Evolutionary conservation across 495 filamentous ascomycete genomes (phyloP).

Genomic region (Neurospora sp.): DNA sequence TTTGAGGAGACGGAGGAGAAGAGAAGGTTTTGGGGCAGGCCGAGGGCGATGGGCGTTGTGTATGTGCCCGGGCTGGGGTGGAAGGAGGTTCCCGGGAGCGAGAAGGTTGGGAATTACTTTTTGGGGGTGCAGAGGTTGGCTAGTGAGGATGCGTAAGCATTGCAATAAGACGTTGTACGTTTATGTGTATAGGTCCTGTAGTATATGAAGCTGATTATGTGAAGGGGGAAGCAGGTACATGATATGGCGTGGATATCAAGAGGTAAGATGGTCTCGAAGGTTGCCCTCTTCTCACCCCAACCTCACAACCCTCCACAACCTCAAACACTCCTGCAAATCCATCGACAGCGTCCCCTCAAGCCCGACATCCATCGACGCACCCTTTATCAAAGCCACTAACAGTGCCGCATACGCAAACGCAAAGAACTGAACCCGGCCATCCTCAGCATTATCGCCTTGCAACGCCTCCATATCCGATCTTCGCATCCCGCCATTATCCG

Average conservation of each 20-base stretch:
- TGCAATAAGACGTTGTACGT: neutral
- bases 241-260: neutral
- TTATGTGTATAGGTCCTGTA: neutral
- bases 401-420: slow-evolving; percentile 44
- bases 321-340: slow-evolving; percentile 52
- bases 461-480: slow-evolving; percentile 38
- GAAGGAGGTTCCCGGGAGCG: slow-evolving; percentile 72
- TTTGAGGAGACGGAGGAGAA: slow-evolving; percentile 42
- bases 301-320: slow-evolving; percentile 48
- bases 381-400: slow-evolving; percentile 41
- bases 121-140: slow-evolving; percentile 61
- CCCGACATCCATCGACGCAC: slow-evolving; percentile 27
- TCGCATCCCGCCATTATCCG: slow-evolving; percentile 47
- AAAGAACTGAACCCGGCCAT: neutral
- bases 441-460: slow-evolving; percentile 25
- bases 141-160: neutral
- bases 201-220: neutral
- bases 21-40: slow-evolving; percentile 25
- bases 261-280: no score
- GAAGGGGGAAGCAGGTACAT: neutral
- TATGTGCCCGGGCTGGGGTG: slow-evolving; percentile 89
- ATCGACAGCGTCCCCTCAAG: slow-evolving; percentile 43
- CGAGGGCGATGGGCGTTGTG: slow-evolving; percentile 67
- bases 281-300: slow-evolving; percentile 39
- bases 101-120: slow-evolving; percentile 93